A percentile compares a stretch with the other conserved stretches of the same genome.
These are phyloP conservation scores for Sphaerulina musiva DNA, from an alignment of 2,329 filamentous ascomycete species.

Conservation along the genomic window DNA sequence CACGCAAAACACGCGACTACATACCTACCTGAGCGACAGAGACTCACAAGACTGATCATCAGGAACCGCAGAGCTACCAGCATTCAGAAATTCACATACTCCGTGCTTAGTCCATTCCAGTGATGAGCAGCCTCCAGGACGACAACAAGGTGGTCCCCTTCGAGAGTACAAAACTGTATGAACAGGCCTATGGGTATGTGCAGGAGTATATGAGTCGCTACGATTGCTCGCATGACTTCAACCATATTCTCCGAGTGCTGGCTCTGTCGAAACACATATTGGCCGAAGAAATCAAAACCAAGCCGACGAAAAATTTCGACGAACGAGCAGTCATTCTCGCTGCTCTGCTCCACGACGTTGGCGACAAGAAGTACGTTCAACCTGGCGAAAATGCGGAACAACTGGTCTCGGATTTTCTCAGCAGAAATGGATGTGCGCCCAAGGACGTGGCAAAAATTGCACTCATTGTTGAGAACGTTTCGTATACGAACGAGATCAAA, in stretches of 20 bases:
- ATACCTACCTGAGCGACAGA: neutral
- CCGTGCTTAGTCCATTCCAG: no score
- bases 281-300: constrained; percentile 28
- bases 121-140: constrained; percentile 1
- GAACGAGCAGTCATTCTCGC: constrained; percentile 29
- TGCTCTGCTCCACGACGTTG: constrained; percentile 73
- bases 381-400: constrained; percentile 49
- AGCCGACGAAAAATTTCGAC: constrained; percentile 24
- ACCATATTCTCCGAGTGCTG: constrained; percentile 74
- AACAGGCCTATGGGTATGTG: constrained; percentile 52
- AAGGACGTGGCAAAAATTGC: constrained; percentile 62
- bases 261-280: constrained; percentile 64
- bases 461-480: constrained; percentile 66
- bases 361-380: constrained; percentile 71
- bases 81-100: no score
- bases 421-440: constrained; percentile 50
- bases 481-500: constrained; percentile 66
- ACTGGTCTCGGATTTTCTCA: constrained; percentile 51
- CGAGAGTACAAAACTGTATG: constrained; percentile 29
- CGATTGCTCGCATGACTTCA: constrained; percentile 83
- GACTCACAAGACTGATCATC: neutral
- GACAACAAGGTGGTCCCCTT: constrained; percentile 16
- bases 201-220: constrained; percentile 67
- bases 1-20: neutral
- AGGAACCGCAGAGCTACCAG: neutral